Base-by-base conservation (phyloP, 164 flowering plant species). In the Taxillus chinensis region DNA sequence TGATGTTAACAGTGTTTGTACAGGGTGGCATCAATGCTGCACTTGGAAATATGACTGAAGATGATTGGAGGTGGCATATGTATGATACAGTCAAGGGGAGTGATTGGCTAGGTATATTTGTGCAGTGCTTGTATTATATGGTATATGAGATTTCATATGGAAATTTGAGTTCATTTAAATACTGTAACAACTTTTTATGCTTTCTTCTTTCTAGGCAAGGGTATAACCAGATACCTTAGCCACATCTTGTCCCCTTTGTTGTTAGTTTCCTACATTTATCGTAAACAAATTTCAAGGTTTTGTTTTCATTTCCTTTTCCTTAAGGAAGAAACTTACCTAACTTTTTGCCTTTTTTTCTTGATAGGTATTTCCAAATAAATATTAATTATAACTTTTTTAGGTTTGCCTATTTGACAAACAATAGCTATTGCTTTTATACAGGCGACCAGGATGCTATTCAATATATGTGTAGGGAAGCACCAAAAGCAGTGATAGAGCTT, bases 31-130 rank as follows among this genome's bases (percentile, higher is more conserved):
- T 95, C 66, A 95, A 90, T 87, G 99, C 97, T 74, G 97, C 99
- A 62, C 67, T 95, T 61, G 99, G 96, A 48, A 95, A 95, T 68
- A 95, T 95, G 97, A 68, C 87, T 38, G 99, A 89, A 74, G 99
- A 90, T 77, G 99, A 95, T 64, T 95, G 99, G 99, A 81, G 99
- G 69, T 95, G 99, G 96, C 99, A 95, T 76, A 90, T 90, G 96
- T 95, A 95, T 75, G 99, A 95, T 67, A 95, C 99, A 10, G 97
- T 95, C 51, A 95, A 95, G 73, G 96, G 97, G 74, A 95, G 97
- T 76, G 99, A 95, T 67, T 95, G 99, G 99, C 68, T 90, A 71
- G 95, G 97, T 90, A 77, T n/a, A 11, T 48, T 7, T 8, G 13
- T 48, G 3, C 9, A 0, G 27, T 27, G 27, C 27, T 27, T 27